A percentile compares a stretch with the other conserved stretches of the same genome.
phyloP scores from a whole-genome alignment of 129 eudicot genomes.

The Ambrosia trifida region DNA sequence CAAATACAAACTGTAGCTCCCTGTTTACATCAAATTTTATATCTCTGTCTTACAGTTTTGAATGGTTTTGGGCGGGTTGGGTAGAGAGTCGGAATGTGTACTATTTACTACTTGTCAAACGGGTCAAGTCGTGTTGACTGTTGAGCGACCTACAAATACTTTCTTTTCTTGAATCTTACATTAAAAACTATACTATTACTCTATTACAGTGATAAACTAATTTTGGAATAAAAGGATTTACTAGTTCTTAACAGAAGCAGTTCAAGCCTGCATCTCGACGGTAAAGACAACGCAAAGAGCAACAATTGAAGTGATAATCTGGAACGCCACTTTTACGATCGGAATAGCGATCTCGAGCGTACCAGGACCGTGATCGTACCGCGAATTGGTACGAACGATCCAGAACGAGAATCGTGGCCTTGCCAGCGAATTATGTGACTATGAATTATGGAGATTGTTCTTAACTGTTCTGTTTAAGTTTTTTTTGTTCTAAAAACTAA shows the following conservation, averaged over 20 bases:
- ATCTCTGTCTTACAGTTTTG: conserved; percentile 2
- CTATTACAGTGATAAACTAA: not conserved
- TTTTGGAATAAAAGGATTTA: not conserved
- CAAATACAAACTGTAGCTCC: conserved; percentile 1
- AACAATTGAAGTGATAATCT: no score
- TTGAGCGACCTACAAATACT: not conserved
- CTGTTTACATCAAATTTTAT: conserved; percentile 8
- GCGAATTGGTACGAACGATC: no score
- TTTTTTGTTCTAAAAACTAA: no score
- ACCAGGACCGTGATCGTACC: no score
- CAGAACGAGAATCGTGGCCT: no score
- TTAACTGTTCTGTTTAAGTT: no score
- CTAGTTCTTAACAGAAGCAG: not conserved
- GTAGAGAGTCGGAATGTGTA: not conserved
- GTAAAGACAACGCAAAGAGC: no score
- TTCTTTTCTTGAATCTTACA: not conserved
- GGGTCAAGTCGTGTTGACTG: not conserved
- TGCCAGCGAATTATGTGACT: no score
- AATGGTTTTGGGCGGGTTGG: not conserved
- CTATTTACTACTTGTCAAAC: not conserved
- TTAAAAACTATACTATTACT: not conserved
- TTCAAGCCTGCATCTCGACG: no score
- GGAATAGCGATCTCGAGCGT: no score
- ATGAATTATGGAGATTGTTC: no score
- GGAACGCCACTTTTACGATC: no score